Base-by-base conservation (phyloP, 2,329 filamentous ascomycete genomes). In the Aspergillus ochraceoroseus region DNA sequence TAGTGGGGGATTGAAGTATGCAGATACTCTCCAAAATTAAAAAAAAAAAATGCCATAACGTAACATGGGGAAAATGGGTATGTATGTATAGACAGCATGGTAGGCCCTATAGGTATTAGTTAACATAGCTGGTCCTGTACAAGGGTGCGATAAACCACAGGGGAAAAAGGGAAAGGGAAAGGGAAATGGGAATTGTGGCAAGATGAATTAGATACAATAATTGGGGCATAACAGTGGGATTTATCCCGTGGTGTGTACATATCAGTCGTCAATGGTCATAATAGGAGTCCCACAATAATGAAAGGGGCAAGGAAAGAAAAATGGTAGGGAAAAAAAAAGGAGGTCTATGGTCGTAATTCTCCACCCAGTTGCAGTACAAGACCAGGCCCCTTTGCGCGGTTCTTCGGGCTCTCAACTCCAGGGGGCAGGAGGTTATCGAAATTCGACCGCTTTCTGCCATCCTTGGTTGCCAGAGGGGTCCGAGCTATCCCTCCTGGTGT, bases 351-450 rank as follows among this genome's bases (percentile, higher is more conserved):
- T 31, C 75, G 67, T 27, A 84, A 68, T 57, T 82, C 79, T 36
- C 79, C 80, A 13, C 81, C 81, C 9, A 84, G 69, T 52, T 83
- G 79, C 70, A 84, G 74, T 22, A 77, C 74, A n/a, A 81, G 63
- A 5, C 76, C 76, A 9, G 63, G 68, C 47, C 66, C 69, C 53
- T 72, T 75, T 11, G 53, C 57, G 22, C 55, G 59, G 31, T 50
- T 49, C 7, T 54, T 64, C 46, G 54, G 72, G 47, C 66, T 73
- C 15, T 71, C 70, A 23, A 63, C 62, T 30, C 67, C 70, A 1
- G 78, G 77, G 22, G 77, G 77, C 40, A 75, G 63, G n/a, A 85
- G 72, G 38, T 80, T 79, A 58, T 94, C 88, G 65, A 94, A 94
- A 39, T 89, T 94, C 44, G 95, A 72, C 48, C 82, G 78, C 55